Evolutionary conservation across 805 yeast genomes (phyloP), one percentile per base, ranked within the genome.

Genomic region (Myxozyma sirexii): DNA sequence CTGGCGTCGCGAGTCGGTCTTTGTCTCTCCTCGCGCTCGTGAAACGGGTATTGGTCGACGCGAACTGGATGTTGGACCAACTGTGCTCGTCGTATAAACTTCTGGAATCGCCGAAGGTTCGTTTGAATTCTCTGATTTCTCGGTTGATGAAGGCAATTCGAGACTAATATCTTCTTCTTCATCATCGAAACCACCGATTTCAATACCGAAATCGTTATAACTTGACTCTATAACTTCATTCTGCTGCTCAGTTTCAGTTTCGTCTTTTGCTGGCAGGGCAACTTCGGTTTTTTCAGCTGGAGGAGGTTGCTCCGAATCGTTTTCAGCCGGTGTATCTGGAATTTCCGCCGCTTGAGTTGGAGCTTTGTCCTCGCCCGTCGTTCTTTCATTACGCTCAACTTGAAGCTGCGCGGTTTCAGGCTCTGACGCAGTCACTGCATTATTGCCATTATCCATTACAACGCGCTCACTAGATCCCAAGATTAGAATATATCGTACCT

Each of bases 161-260:
- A 57, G 19, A 19, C 39, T 44, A n/a, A 33, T 41, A 38, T 60
- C 55, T 24, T 51, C 60, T 8, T 51, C 57, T 3, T 47, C 57
- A 26, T 60, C 59, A 44, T 53, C 48, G 15, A 45, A 54, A 12
- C 51, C 56, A 23, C 47, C 58, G 23, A 60, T 57, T 15, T 57
- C 64, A 39, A 60, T 60, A 24, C 59, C 64, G 42, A 54, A 43
- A 35, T 57, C 64, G 19, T 60, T 51, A 29, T 38, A 48, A n/a
- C n/a, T 23, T 23, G 29, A 17, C 21, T 37, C 42, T 6, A 4
- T 13, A 1, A 8, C 27, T 27, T 13, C 43, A 7, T 38, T 27
- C 23, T 24, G 21, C 24, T 19, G 29, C 38, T 29, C 51, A 29
- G 60, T 13, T 24, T 35, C 56, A n/a, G 47, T 21, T 24, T 15